phyloP scores from a whole-genome alignment of 768 basidiomycete genomes.

The Chlorophyllum brunneum region DNA sequence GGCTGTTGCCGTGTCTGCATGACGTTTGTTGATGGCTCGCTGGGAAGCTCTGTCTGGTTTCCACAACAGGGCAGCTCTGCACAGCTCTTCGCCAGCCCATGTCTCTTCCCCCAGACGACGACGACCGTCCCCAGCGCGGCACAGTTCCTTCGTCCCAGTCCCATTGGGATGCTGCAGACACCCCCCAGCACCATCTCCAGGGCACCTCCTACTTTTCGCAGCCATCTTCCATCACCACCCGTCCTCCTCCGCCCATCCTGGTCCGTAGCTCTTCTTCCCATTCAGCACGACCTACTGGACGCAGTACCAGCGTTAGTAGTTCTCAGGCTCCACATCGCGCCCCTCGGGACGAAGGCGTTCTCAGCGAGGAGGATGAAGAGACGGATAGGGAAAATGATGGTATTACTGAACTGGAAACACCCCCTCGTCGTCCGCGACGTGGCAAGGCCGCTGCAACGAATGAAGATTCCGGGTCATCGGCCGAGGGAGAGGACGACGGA shows the following conservation, averaged over 20 bases:
- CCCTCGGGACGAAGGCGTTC: constrained; percentile 41
- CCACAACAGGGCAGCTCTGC: neutral
- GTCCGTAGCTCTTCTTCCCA: constrained; percentile 49
- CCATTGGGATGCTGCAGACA: constrained; percentile 54
- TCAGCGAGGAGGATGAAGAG: constrained; percentile 57
- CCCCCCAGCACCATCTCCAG: constrained; percentile 61
- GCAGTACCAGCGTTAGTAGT: constrained; percentile 65
- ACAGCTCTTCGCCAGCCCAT: neutral
- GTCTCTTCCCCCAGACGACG: constrained; percentile 44
- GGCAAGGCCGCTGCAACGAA: constrained; percentile 36
- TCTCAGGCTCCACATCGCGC: constrained; percentile 44
- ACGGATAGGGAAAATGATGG: constrained; percentile 26
- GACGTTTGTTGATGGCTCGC: neutral
- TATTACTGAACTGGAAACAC: constrained; percentile 1
- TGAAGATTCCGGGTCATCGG: constrained; percentile 32
- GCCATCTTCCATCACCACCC: constrained; percentile 40
- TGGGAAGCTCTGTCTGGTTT: neutral
- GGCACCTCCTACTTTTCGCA: constrained; percentile 64
- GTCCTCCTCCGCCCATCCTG: constrained; percentile 38
- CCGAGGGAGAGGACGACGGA: constrained; percentile 36
- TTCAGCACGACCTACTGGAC: constrained; percentile 40
- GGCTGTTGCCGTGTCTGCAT: constrained; percentile 6
- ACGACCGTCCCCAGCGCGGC: constrained; percentile 35
- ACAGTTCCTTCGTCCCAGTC: constrained; percentile 56
- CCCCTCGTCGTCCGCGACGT: constrained; percentile 21